Percentiles rank a stretch among this genome's conserved stretches.
Conservation (phyloP, 2,329 filamentous ascomycete genomes). For the Diplodia sapinea region DNA sequence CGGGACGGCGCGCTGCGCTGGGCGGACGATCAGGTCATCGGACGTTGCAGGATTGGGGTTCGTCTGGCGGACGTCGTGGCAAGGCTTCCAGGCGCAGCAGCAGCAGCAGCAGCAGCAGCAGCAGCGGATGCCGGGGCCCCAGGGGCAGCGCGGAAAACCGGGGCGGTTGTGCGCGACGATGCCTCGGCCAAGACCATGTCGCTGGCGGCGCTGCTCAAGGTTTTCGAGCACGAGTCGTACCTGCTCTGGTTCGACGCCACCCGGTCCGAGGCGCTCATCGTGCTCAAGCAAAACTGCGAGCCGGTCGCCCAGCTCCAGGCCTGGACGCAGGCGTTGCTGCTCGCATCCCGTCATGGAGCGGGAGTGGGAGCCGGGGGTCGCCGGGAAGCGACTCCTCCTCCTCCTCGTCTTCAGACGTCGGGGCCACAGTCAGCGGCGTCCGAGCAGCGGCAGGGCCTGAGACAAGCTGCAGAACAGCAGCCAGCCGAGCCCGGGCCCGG, state of each 20-base stretch:
- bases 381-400: not conserved
- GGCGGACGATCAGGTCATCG: conserved; percentile 54
- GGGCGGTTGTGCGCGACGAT: conserved; percentile 14
- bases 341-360: conserved; percentile 42
- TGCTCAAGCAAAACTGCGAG: conserved; percentile 65
- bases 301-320: conserved; percentile 62
- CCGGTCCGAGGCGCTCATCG: conserved; percentile 59
- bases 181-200: conserved; percentile 34
- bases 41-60: conserved; percentile 62
- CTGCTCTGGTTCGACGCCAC: conserved; percentile 63
- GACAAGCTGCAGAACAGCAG: conserved; percentile 12
- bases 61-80: conserved; percentile 47
- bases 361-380: conserved; percentile 1
- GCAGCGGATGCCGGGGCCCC: conserved; percentile 7
- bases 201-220: conserved; percentile 55
- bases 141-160: conserved; percentile 11
- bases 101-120: too few species aligned
- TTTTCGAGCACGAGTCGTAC: conserved; percentile 62
- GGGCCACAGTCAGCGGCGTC: conserved; percentile 18
- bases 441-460: conserved; percentile 20
- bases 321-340: conserved; percentile 66
- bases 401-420: not conserved
- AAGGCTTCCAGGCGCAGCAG: conserved; percentile 30
- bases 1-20: conserved; percentile 70
- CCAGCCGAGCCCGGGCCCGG: not conserved